Evolutionary conservation across 768 basidiomycete species (phyloP), one percentile per base, ranked within the genome.

Genomic region (Termitomyces titanicus): DNA sequence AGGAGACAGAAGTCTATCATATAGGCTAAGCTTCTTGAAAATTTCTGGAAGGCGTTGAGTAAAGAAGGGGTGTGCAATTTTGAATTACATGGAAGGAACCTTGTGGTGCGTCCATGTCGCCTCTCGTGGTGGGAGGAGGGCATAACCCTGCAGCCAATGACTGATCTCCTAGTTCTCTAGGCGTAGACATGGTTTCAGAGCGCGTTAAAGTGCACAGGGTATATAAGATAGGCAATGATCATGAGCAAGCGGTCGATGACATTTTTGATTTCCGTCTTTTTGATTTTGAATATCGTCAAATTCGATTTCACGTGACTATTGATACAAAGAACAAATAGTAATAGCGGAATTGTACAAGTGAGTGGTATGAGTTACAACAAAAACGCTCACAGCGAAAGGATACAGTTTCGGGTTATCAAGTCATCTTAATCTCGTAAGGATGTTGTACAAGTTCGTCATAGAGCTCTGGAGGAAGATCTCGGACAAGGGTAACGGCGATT

Each of bases 401-500:
- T 27, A 43, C 51, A 29, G 44, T 22, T 51, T n/a, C 15, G 27
- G 33, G 7, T 57, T 48, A 62, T 57, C 52, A 65, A 25, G 63
- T 52, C 40, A 61, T 53, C 59, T 58, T 64, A 27, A 79, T 68
- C 65, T 89, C 86, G 61, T 85, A 95, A 7, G 94, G 92, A 71
- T 97, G 94, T 59, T 84, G 82, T 53, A 92, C 92, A 24, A 96
- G 82, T 68, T 92, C 91, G 45, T 92, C 89, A 63, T 95, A 97
- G 5, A 96, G 74, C 24, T 89, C 90, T 37, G 87, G 63, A 1
- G 93, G 94, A 11, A 98, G 79, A 63, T 98, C 94, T 53, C 94
- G 85, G 24, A 98, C 93, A 38, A 98, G 84, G 0, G 93, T 94
- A 15, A 98, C 92, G 1, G 94, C 92, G 63, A 98, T 92, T 2